Evolutionary conservation across 78 protist genomes (phyloP).

Genomic region (Dictyostelium citrinum): DNA sequence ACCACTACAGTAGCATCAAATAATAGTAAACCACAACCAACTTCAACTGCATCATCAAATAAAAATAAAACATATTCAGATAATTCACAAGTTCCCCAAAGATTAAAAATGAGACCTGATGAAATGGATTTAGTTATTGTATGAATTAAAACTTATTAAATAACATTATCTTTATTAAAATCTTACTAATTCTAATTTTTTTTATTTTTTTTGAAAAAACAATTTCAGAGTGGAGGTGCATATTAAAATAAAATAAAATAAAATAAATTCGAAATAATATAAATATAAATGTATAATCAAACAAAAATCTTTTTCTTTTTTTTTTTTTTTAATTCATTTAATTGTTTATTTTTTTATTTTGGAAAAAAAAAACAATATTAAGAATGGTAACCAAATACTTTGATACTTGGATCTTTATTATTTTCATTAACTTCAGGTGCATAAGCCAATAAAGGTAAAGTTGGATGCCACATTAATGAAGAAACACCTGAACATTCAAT

Average conservation of each 20-base stretch:
- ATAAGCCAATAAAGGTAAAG: constrained; percentile 33
- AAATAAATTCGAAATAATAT: not conserved
- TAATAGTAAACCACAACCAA: not conserved
- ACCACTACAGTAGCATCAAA: not conserved
- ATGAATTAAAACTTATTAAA: not conserved
- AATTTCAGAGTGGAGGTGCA: constrained; percentile 51
- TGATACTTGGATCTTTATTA: constrained; percentile 25
- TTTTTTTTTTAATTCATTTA: not conserved
- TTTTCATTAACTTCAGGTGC: constrained; percentile 22
- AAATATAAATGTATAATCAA: not conserved
- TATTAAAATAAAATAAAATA: not conserved
- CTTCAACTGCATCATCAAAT: not conserved
- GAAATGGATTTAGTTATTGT: constrained; percentile 60
- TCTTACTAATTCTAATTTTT: not conserved
- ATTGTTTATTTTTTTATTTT: not conserved
- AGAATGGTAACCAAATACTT: constrained; percentile 41
- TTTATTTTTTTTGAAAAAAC: not conserved
- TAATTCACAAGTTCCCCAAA: constrained; percentile 43
- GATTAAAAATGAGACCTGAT: constrained; percentile 21
- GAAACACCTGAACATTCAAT: constrained; percentile 1
- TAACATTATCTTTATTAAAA: not conserved
- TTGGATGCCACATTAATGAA: constrained; percentile 64
- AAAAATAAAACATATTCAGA: constrained; percentile 29
- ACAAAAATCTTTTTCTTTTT: not conserved
- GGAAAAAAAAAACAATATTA: not conserved